A percentile compares a stretch with the other conserved stretches of the same genome.
phyloP scores from a whole-genome alignment of 305 asterid species.

The Fraxinus sp. region DNA sequence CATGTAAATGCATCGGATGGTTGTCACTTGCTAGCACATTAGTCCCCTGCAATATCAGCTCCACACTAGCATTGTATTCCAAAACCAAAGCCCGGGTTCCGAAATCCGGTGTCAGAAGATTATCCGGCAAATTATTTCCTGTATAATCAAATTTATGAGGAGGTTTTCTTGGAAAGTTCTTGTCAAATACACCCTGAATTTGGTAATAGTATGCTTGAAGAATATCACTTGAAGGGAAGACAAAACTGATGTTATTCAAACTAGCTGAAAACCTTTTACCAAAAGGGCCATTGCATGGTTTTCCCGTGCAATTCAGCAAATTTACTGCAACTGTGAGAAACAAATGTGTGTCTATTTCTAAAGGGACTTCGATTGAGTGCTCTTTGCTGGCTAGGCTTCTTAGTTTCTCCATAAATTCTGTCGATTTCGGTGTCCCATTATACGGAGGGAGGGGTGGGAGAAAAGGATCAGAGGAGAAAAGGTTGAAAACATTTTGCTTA shows the following conservation, averaged over 20 bases:
- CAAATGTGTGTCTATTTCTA: slow-evolving; percentile 23
- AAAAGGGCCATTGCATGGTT: slow-evolving; percentile 39
- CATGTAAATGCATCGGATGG: slow-evolving; percentile 55
- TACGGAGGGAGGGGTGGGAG: slow-evolving; percentile 40
- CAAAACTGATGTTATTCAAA: slow-evolving; percentile 44
- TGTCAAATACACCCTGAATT: slow-evolving; percentile 19
- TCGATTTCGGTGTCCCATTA: slow-evolving; percentile 30
- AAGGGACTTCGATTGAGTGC: slow-evolving; percentile 32
- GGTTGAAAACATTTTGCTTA: neutral
- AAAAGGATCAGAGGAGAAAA: slow-evolving; percentile 16
- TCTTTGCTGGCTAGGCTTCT: slow-evolving; percentile 33
- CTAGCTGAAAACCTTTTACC: slow-evolving; percentile 44
- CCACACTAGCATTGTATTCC: slow-evolving; percentile 42
- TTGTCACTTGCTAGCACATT: slow-evolving; percentile 42
- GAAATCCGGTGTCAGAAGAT: slow-evolving; percentile 27
- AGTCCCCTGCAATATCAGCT: slow-evolving; percentile 49
- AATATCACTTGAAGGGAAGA: slow-evolving; percentile 25
- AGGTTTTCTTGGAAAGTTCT: slow-evolving; percentile 36
- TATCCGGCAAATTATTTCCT: slow-evolving; percentile 10
- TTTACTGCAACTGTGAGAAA: slow-evolving; percentile 36
- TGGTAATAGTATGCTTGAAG: slow-evolving; percentile 34
- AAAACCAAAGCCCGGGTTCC: slow-evolving; percentile 43
- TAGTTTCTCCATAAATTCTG: slow-evolving; percentile 29
- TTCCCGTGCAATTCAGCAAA: slow-evolving; percentile 29
- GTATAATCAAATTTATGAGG: slow-evolving; percentile 40